phyloP scores from a whole-genome alignment of 2,329 filamentous ascomycete genomes.

The Arthrocladium fulminans region DNA sequence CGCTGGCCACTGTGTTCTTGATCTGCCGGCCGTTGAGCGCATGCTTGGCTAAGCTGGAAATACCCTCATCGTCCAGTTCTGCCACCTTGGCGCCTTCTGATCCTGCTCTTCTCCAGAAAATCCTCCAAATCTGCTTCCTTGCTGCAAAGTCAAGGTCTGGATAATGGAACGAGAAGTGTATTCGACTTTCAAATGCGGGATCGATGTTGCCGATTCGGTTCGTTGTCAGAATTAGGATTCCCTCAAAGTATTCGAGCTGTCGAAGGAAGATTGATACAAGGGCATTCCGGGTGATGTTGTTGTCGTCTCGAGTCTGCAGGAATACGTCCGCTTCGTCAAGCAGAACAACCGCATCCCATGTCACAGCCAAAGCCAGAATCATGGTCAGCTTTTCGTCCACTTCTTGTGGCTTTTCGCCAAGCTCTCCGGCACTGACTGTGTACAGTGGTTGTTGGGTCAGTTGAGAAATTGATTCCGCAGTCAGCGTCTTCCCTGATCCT shows the following conservation, averaged over 20 bases:
- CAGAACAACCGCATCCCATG: slow-evolving; percentile 15
- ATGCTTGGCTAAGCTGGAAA: slow-evolving; percentile 6
- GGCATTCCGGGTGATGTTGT: slow-evolving; percentile 19
- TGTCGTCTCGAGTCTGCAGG: slow-evolving; percentile 10
- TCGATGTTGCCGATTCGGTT: slow-evolving; percentile 22
- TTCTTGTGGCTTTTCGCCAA: background rate
- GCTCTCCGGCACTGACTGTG: slow-evolving; percentile 31
- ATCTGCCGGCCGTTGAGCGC: slow-evolving; percentile 12
- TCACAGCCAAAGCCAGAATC: background rate
- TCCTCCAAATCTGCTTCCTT: slow-evolving; percentile 9
- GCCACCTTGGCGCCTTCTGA: background rate
- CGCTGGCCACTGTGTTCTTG: slow-evolving; percentile 10
- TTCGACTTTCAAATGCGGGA: slow-evolving; percentile 6
- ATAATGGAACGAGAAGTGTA: slow-evolving; percentile 3
- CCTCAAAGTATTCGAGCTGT: slow-evolving; percentile 22
- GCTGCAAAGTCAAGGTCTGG: slow-evolving; percentile 7
- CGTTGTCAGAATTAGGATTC: slow-evolving; percentile 22
- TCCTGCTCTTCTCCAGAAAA: slow-evolving; percentile 4
- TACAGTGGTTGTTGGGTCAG: slow-evolving; percentile 44
- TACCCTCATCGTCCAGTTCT: slow-evolving; percentile 1
- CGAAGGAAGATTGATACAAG: slow-evolving; percentile 22
- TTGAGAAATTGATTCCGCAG: slow-evolving; percentile 48
- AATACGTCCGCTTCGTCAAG: slow-evolving; percentile 19
- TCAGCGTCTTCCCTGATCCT: slow-evolving; percentile 51
- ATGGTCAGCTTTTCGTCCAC: background rate